Evolutionary conservation across 1,139 yeast species (phyloP), one percentile per base, ranked within the genome.

Genomic region (Saccharomycopsis hybrid): DNA sequence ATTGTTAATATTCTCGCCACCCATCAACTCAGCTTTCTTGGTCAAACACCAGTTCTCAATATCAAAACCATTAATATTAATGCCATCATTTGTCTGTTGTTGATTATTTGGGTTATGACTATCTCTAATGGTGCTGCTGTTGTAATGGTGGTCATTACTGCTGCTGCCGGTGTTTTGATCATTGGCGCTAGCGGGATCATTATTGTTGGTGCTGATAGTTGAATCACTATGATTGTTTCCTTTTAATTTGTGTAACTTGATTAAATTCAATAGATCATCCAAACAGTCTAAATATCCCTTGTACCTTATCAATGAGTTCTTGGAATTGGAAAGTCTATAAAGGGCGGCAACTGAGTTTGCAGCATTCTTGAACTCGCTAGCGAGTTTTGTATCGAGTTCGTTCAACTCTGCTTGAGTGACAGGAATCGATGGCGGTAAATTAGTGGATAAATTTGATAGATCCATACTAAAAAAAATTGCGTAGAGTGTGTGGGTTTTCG

Each of bases 321-420:
- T 69, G 44, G 71, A 69, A 51, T 74, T 73, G 18, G 83, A 72
- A 7, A 78, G 60, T 48, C 84, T 67, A 58, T 80, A 81, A 8
- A 81, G 65, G 1, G 81, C 72, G 2, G 86, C 83, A 41, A 81
- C 83, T 2, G 85, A 76, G 52, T 77, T 73, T 32, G 86, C 86
- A 7, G 86, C 86, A 49, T 69, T 68, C 50, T 82, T 76, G 64
- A 81, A 81, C 57, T 80, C 85, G 1, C 66, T 60, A 31, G 78
- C 72, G 4, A 71, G 56, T 43, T 78, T 79, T 35, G 62, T 62
- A 55, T 71, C 73, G 36, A 77, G 60, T 41, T 73, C 75, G 33
- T 66, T 65, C 1, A 76, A 61, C 2, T 77, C 63, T 3, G 68
- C 69, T 44, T 76, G 75, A 43, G 65, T 67, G 27, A 76, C 67